These are phyloP conservation scores for Hymenoscyphus linearis DNA, from an alignment of 2,329 filamentous ascomycete genomes.

Conservation along the genomic window DNA sequence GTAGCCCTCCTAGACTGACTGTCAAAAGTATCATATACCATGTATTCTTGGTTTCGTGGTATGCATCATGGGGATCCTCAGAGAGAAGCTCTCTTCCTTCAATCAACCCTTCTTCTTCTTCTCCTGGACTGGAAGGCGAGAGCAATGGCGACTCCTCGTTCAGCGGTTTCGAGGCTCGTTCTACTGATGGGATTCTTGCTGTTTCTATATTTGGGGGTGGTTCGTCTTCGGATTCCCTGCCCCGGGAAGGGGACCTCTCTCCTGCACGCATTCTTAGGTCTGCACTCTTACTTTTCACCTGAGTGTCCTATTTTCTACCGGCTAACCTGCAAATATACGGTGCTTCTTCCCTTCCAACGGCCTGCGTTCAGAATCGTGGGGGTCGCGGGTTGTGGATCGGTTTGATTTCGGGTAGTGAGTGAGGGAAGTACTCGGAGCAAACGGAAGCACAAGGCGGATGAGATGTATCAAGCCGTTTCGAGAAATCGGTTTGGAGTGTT, in stretches of 20 bases:
- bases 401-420: neutral
- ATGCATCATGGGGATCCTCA: conserved; percentile 41
- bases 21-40: conserved; percentile 86
- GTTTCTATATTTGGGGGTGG: conserved; percentile 11
- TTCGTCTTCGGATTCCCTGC: neutral
- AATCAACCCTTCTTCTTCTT: conserved; percentile 36
- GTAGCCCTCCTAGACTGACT: conserved; percentile 78
- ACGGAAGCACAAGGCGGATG: neutral
- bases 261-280: neutral
- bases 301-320: neutral
- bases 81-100: conserved; percentile 32
- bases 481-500: neutral
- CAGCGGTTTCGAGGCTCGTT: conserved; percentile 26
- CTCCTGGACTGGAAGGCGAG: conserved; percentile 34
- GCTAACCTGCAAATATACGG: neutral
- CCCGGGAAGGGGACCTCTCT: neutral
- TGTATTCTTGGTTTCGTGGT: conserved; percentile 68
- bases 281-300: neutral
- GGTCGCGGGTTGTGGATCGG: neutral
- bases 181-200: conserved; percentile 17
- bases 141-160: conserved; percentile 47
- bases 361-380: neutral
- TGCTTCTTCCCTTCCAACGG: neutral
- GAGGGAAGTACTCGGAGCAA: neutral
- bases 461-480: neutral